Conservation (phyloP, 345 rosid species). For the Sisymbrium altissimum region DNA sequence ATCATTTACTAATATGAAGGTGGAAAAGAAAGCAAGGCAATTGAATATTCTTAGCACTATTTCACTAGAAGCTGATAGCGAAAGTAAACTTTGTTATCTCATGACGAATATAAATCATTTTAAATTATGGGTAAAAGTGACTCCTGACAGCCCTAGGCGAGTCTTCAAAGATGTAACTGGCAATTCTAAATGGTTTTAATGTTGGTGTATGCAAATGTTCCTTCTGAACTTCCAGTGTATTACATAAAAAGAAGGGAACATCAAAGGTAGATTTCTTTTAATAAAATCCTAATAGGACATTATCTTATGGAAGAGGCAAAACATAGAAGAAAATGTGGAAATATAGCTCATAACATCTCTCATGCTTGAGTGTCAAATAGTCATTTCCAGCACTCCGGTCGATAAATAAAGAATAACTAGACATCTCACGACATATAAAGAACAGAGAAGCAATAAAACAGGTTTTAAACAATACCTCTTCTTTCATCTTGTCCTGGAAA, state of each 20-base stretch:
- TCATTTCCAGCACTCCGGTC: slow-evolving; percentile 1
- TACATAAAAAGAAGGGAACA: background rate
- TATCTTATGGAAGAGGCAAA: background rate
- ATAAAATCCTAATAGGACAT: background rate
- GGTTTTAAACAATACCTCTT: slow-evolving; percentile 59
- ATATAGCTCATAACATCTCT: background rate
- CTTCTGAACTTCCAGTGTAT: background rate
- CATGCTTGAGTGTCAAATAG: background rate
- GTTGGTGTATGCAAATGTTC: background rate
- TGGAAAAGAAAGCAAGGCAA: background rate
- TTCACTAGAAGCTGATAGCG: background rate
- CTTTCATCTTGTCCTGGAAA: slow-evolving; percentile 98
- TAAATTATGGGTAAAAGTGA: background rate
- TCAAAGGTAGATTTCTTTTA: background rate
- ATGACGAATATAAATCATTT: background rate
- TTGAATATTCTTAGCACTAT: background rate
- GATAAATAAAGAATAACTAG: background rate
- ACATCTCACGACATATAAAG: background rate
- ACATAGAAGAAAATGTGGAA: background rate
- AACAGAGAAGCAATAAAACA: background rate
- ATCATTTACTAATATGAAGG: background rate
- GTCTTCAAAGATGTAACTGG: background rate
- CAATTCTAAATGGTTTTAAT: background rate
- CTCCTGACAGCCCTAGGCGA: background rate
- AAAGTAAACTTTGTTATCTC: background rate